These are phyloP conservation scores for Diaporthe velutina DNA, from an alignment of 2,329 filamentous ascomycete species.

Conservation along the genomic window DNA sequence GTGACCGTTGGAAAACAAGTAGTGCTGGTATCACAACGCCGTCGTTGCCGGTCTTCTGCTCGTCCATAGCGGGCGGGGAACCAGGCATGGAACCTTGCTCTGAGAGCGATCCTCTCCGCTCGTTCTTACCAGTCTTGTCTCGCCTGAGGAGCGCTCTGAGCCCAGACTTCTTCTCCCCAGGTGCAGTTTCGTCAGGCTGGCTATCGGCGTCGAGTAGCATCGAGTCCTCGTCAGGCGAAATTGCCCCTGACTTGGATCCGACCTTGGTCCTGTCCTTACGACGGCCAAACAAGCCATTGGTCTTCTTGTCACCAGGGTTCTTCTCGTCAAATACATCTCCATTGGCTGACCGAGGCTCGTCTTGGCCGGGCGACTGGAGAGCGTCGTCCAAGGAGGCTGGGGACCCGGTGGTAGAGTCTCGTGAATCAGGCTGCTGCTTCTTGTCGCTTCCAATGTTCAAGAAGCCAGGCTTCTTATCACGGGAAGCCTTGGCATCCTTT, in stretches of 20 bases:
- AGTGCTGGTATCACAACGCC: background rate
- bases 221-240: background rate
- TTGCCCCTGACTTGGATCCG: background rate
- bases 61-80: background rate
- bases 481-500: background rate
- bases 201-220: background rate
- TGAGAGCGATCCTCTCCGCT: conserved; percentile 1
- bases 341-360: background rate
- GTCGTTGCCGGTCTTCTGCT: background rate
- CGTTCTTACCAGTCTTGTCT: conserved; percentile 10
- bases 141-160: background rate
- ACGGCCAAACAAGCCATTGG: background rate
- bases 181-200: background rate
- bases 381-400: background rate
- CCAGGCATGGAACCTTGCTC: background rate
- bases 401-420: background rate
- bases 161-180: background rate
- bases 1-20: background rate
- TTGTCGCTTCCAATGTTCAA: background rate
- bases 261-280: conserved; percentile 3
- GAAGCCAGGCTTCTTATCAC: background rate
- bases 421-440: conserved; percentile 1
- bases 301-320: background rate
- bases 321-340: background rate
- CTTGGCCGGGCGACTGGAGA: background rate